Evolutionary conservation across 164 flowering plant genomes (phyloP).

Genomic region (Berberis vulgaris): DNA sequence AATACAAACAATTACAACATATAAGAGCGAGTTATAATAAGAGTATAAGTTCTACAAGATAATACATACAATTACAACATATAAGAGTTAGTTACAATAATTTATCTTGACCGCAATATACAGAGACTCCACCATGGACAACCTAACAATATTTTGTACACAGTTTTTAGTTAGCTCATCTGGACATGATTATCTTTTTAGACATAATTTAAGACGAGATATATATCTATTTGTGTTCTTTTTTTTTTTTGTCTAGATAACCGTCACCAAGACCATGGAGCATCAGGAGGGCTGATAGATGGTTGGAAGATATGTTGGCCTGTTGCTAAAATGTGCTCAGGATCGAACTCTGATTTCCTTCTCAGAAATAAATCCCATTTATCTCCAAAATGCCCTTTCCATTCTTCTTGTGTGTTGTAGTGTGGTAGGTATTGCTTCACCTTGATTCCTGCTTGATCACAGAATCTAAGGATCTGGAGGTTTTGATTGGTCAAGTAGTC

Average conservation of each 20-base stretch:
- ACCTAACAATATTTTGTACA: no score
- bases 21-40: no score
- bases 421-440: conserved; percentile 76
- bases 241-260: no score
- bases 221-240: background rate
- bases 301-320: conserved; percentile 78
- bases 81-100: no score
- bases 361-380: conserved; percentile 49
- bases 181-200: no score
- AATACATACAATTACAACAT: no score
- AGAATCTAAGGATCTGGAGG: conserved; percentile 55
- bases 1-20: no score
- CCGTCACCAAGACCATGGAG: background rate
- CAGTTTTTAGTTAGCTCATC: no score
- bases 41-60: no score
- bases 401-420: conserved; percentile 50
- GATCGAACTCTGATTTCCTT: conserved; percentile 66
- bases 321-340: conserved; percentile 60
- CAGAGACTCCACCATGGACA: no score
- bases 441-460: conserved; percentile 45
- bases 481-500: conserved; percentile 57
- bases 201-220: no score
- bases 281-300: conserved; percentile 1
- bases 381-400: conserved; percentile 73
- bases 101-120: no score